Conservation (phyloP, 768 basidiomycete genomes). For the Lepiota venenata region DNA sequence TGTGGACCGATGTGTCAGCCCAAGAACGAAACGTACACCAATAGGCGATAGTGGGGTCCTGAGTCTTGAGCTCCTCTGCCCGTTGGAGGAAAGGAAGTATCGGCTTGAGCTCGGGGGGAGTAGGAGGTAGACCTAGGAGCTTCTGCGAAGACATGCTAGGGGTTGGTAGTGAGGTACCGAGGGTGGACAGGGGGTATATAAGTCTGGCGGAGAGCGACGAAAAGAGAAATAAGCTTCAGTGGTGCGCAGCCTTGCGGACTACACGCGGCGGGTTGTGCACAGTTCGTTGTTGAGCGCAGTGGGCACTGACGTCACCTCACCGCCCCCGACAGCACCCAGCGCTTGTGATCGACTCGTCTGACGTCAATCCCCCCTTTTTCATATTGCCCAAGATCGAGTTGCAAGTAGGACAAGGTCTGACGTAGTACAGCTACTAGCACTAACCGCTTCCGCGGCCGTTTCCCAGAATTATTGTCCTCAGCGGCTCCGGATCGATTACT, state of each 20-base stretch:
- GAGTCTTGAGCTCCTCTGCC: conserved; percentile 78
- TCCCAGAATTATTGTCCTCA: too few species aligned
- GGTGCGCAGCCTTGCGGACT: conserved; percentile 16
- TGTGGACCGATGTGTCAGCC: neutral
- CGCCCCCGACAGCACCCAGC: too few species aligned
- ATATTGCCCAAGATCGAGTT: too few species aligned
- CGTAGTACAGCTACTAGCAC: too few species aligned
- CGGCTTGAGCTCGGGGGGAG: conserved; percentile 59
- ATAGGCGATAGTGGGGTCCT: conserved; percentile 88
- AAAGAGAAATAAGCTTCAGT: neutral
- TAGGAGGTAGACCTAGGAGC: conserved; percentile 54
- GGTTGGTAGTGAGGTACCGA: conserved; percentile 1
- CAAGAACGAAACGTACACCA: conserved; percentile 68
- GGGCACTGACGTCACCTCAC: conserved; percentile 7
- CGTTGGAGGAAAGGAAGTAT: conserved; percentile 84
- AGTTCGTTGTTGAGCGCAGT: neutral
- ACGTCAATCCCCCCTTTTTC: too few species aligned
- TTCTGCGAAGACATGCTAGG: conserved; percentile 26
- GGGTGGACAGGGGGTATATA: conserved; percentile 2
- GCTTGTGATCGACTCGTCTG: too few species aligned
- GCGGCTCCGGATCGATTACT: too few species aligned
- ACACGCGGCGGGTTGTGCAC: conserved; percentile 13
- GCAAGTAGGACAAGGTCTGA: too few species aligned
- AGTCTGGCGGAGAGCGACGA: neutral
- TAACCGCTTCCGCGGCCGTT: too few species aligned